Evolutionary conservation across 202 grass and related monocot species (phyloP), one percentile per base, ranked within the genome.

Genomic region (Bolboschoenoplectus hybrid): DNA sequence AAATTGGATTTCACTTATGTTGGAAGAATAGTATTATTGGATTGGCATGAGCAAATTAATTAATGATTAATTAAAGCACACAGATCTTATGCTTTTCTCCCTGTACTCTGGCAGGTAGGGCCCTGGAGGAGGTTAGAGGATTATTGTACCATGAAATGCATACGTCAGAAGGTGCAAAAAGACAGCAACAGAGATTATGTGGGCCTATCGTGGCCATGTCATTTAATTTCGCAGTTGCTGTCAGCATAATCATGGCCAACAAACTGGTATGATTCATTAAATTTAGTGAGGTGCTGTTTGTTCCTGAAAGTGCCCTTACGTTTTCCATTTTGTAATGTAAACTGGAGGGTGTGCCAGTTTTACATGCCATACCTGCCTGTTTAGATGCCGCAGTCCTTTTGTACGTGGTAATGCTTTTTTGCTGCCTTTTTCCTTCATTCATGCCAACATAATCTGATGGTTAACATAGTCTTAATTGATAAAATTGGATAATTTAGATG

Each of bases 201-300:
- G 96, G 96, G 14, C 91, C 96, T 14, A 78, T 87, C n/a, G 86
- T 89, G 43, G 93, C 96, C 32, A 87, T 98, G 82, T 90, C 93
- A 43, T 98, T 98, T 80, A 98, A 98, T 85, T 98, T 98, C 56
- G 77, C 90, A 51, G 90, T 96, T 83, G 92, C 96, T 86, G 96
- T 98, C 71, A 90, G 93, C 67, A 98, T 96, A 86, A 98, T 98
- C 86, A 96, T 98, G 96, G 93, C 96, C 67, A 98, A 98, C 70
- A 98, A 98, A 92, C 88, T 98, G 90, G 96, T 98, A 3, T 3
- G 85, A 60, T 64, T 83, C 13, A 85, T 67, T 76, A 89, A 81
- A 80, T 53, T 81, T 90, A 38, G 10, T 47, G 6, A 12, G 58
- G 1, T 19, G 19, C 39, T 5, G 13, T 85, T 64, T 68, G 7